Base-by-base conservation (phyloP, 2,329 filamentous ascomycete species). In the Alternaria postmessia region DNA sequence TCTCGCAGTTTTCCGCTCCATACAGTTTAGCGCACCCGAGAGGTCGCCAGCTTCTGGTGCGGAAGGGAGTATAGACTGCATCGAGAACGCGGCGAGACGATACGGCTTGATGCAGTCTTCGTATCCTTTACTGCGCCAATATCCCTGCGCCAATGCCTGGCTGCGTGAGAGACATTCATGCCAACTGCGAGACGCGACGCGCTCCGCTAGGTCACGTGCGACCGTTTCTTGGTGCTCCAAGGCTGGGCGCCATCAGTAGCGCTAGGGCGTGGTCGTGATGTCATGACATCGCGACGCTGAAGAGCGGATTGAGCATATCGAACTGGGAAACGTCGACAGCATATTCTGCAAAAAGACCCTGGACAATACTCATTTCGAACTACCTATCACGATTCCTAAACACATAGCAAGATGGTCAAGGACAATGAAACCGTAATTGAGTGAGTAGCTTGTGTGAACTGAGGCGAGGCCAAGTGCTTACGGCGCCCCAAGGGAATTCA, bases 401-500 rank as follows among this genome's bases (percentile, higher is more conserved):
- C 24, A 39, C 38, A 41, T 36, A 30, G 22, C 59, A 82, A 71
- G 60, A 85, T 85, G 82, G 83, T 84, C 59, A 85, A 86, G 75
- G 81, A 83, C 70, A 79, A 79, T 47, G 75, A 82, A 36, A 85
- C 82, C 43, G 82, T 85, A 51, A 84, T 85, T 65, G 65, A 81
- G 82, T 83, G 64, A 64, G 71, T 48, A 26, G 44, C 36, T 24
- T 58, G 11, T 20, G 8, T 18, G 11, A 36, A 34, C 8, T 3
- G 28, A 28, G 44, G 38, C 52, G 34, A 22, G 12, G 24, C 20
- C 7, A 53, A 43, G 18, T 44, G 51, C 32, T 49, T 39, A 59
- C 28, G 16, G 11, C 20, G 16, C n/a, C 63, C 83, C 84, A 51
- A 42, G 51, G 42, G 87, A 90, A 71, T 91, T 89, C 81, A 89